Percentiles rank a stretch among this genome's conserved stretches.
Evolutionary conservation across 2,329 filamentous ascomycete species (phyloP).

Genomic region (Trichoderma afroharzianum): DNA sequence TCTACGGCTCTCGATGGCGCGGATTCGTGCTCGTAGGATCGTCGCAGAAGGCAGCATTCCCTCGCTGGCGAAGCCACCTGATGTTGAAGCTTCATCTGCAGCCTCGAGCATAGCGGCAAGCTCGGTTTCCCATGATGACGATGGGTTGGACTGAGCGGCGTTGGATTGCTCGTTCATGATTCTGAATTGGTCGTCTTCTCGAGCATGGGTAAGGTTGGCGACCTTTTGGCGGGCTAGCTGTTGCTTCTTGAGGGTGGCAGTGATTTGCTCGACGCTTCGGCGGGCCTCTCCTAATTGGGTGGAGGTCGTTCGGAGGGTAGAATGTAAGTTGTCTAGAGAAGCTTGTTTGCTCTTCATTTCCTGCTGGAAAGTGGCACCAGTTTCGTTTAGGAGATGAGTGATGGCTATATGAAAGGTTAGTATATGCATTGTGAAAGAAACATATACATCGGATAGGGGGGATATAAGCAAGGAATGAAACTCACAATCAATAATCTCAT

Average conservation of each 20-base stretch:
- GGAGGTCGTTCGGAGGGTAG: conserved; percentile 75
- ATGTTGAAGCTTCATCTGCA: conserved; percentile 34
- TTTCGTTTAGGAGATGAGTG: conserved; percentile 74
- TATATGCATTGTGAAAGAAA: not conserved
- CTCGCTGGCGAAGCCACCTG: conserved; percentile 36
- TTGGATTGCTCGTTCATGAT: conserved; percentile 40
- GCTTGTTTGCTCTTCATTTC: conserved; percentile 82
- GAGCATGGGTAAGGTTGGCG: conserved; percentile 70
- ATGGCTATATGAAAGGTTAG: conserved; percentile 56
- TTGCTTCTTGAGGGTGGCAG: conserved; percentile 61
- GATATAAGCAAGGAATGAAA: conserved; percentile 38
- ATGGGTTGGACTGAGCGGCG: conserved; percentile 43
- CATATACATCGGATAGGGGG: not conserved
- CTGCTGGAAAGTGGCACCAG: conserved; percentile 72
- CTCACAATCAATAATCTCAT: conserved; percentile 77
- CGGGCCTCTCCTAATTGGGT: conserved; percentile 74
- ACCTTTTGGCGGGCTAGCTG: conserved; percentile 68
- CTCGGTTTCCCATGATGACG: conserved; percentile 52
- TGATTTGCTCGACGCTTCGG: conserved; percentile 67
- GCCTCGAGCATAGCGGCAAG: conserved; percentile 45
- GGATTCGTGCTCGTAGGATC: conserved; percentile 63
- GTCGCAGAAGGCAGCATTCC: conserved; percentile 54
- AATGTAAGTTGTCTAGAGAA: conserved; percentile 76
- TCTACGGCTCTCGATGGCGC: conserved; percentile 68
- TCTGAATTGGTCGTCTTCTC: conserved; percentile 63